Evolutionary conservation across 176 grass and related monocot genomes (phyloP), one percentile per base, ranked within the genome.

Genomic region (Otatea glauca): DNA sequence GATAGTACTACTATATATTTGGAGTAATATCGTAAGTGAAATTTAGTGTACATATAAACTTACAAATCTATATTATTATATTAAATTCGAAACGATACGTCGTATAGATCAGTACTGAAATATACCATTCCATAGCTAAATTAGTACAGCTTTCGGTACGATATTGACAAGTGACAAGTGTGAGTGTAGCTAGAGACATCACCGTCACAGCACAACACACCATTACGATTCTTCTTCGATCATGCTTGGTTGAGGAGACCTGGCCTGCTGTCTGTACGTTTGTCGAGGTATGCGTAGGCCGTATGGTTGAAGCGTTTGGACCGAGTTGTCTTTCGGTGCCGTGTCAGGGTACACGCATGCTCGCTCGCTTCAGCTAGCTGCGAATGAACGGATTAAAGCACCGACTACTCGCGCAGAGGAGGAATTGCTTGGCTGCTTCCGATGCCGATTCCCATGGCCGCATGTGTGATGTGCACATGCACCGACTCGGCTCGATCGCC

Each of bases 381-480:
- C 42, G 7, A 9, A 43, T 9, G 42, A 43, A 43, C 8, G 42
- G 42, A 43, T 43, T 8, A 8, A 42, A 42, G 42, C 42, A 43
- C 42, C 13, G 4, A 49, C 47, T 4, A 49, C 24, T 5, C 0
- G 1, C 8, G 21, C 4, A 14, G 37, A 48, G 10, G 24, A 23
- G 77, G 48, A 25, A 15, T 27, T 37, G 67, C 67, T 7, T 7
- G 27, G 75, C 16, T 68, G 50, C 54, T 78, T 64, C 76, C 17
- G 6, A 21, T 17, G 47, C 5, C 72, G 67, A 54, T 66, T 73
- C 20, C 3, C 44, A 24, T 12, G 11, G 38, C 21, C 21, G 38
- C 56, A 34, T 45, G 23, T 43, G 68, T n/a, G 24, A 2, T 1
- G 68, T 4, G 54, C 70, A 60, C 70, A 68, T 87, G 48, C 85